A percentile compares a stretch with the other conserved stretches of the same genome.
Conservation (phyloP, 2,329 filamentous ascomycete genomes). For the Xylariales sp. region DNA sequence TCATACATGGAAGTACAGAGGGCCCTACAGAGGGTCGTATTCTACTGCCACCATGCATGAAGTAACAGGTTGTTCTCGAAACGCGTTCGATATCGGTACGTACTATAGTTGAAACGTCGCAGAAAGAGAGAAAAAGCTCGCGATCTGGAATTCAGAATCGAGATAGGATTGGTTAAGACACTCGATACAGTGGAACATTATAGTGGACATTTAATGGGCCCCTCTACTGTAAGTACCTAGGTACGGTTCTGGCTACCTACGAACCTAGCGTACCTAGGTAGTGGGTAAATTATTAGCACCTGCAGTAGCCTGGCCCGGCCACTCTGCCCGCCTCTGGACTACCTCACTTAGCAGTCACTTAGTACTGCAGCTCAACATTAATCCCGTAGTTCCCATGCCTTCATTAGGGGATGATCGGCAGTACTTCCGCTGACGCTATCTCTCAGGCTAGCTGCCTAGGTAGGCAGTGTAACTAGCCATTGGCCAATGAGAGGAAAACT, state of each 20-base stretch:
- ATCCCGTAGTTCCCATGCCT: background rate
- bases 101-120: conserved; percentile 11
- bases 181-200: background rate
- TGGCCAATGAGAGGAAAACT: no score
- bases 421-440: background rate
- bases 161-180: conserved; percentile 3
- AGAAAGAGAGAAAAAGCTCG: background rate
- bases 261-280: no score
- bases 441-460: background rate
- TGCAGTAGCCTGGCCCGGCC: no score
- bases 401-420: conserved; percentile 27
- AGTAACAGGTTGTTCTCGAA: conserved; percentile 5
- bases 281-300: no score
- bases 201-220: background rate
- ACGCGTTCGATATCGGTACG: background rate
- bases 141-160: conserved; percentile 6
- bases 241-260: no score
- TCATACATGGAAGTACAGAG: no score
- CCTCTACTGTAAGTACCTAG: no score
- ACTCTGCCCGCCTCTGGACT: no score
- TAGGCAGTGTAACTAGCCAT: no score
- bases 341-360: no score
- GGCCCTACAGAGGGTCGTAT: no score
- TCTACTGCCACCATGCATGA: conserved; percentile 5
- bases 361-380: conserved; percentile 2